Percentiles rank a stretch among this genome's conserved stretches.
phyloP scores from a whole-genome alignment of 306 rosid species.

The Fragaria ananassa region DNA sequence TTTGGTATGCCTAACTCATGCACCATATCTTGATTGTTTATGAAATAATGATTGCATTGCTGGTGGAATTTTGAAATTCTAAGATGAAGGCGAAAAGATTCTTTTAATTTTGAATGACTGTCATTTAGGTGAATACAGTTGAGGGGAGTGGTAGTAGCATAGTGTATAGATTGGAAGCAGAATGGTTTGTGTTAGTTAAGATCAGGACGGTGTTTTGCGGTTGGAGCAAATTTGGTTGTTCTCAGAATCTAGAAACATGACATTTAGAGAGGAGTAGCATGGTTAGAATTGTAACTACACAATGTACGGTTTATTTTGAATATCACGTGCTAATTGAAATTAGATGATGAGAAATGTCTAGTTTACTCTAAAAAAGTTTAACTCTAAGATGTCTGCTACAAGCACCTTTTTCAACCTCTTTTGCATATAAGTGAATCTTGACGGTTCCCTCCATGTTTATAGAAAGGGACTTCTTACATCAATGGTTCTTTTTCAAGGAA shows the following conservation, averaged over 20 bases:
- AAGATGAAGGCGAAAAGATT: not conserved
- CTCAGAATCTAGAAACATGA: not conserved
- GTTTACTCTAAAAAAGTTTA: not conserved
- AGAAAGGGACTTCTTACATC: not conserved
- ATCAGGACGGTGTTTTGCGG: not conserved
- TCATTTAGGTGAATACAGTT: not conserved
- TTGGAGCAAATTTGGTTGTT: not conserved
- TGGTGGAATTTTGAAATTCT: not conserved
- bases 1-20: constrained; percentile 46
- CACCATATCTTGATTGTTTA: not conserved
- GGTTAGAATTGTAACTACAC: not conserved
- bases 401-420: not conserved
- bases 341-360: not conserved
- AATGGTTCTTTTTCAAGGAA: not conserved
- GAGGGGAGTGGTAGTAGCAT: not conserved
- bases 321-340: not conserved
- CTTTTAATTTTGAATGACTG: not conserved
- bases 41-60: not conserved
- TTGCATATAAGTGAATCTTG: constrained; percentile 5
- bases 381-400: not conserved
- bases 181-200: not conserved
- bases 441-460: not conserved
- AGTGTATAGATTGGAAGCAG: not conserved
- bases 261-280: not conserved
- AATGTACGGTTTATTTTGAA: not conserved